A percentile compares a stretch with the other conserved stretches of the same genome.
phyloP scores from a whole-genome alignment of 345 rosid genomes.

The Eutrema japonicum region DNA sequence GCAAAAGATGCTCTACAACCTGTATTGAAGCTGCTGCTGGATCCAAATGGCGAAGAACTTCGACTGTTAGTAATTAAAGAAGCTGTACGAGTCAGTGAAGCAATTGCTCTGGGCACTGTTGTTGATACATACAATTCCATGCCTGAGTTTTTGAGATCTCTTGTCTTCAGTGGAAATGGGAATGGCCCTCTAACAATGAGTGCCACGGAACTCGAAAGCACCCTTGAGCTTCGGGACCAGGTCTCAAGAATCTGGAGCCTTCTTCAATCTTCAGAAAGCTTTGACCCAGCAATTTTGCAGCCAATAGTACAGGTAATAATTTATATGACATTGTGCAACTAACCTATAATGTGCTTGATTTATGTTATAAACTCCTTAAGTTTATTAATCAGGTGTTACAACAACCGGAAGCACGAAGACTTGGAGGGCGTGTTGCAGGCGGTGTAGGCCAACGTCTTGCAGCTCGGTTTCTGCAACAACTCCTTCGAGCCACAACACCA shows the following conservation, averaged over 20 bases:
- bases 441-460: slow-evolving; percentile 90
- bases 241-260: slow-evolving; percentile 83
- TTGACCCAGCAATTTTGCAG: slow-evolving; percentile 77
- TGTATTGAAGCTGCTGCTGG: slow-evolving; percentile 72
- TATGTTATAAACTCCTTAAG: neutral
- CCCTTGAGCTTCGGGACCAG: slow-evolving; percentile 73
- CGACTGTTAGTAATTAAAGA: slow-evolving; percentile 75
- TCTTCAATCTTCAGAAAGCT: slow-evolving; percentile 69
- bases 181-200: slow-evolving; percentile 64
- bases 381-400: slow-evolving; percentile 70
- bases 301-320: slow-evolving; percentile 77
- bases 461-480: slow-evolving; percentile 87
- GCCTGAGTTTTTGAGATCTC: slow-evolving; percentile 58
- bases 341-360: neutral
- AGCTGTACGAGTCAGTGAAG: slow-evolving; percentile 79
- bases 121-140: slow-evolving; percentile 70
- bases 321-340: slow-evolving; percentile 3
- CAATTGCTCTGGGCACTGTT: slow-evolving; percentile 62
- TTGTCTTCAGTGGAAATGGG: slow-evolving; percentile 57
- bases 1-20: slow-evolving; percentile 93
- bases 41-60: slow-evolving; percentile 81
- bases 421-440: slow-evolving; percentile 76
- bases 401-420: slow-evolving; percentile 80
- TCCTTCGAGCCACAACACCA: slow-evolving; percentile 59
- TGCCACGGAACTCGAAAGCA: slow-evolving; percentile 57